Evolutionary conservation across 1,139 yeast genomes (phyloP), one percentile per base, ranked within the genome.

Genomic region (Hyphopichia wangnamkhiaoensis): DNA sequence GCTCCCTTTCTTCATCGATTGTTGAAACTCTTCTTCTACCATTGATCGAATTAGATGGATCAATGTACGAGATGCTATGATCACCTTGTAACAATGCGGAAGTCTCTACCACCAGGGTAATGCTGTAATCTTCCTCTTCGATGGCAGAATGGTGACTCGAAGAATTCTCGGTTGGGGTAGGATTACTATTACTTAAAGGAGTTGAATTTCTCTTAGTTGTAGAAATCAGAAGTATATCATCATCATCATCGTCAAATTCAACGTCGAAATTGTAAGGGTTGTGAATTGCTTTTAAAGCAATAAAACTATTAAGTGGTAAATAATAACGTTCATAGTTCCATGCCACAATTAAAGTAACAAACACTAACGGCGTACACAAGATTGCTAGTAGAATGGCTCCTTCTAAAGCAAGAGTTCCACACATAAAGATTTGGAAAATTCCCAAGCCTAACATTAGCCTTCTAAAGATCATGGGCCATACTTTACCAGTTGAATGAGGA

Each of bases 401-500:
- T 49, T 81, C 85, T 43, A 82, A 65, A 2, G 86, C 86, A 43
- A 82, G 61, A 0, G 87, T 79, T 26, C 88, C 88, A 54, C 82
- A 76, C 85, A 81, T 81, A 48, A 82, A 81, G 33, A 81, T 56
- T 53, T 82, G 87, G 52, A 82, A 87, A 10, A 88, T 61, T 14
- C 84, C 60, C 31, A 87, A 59, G 0, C 95, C 95, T 34, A 85
- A 59, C 37, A 84, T 77, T 3, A 87, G 75, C 46, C 96, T 69
- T 47, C 94, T 73, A 58, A 82, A 81, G 3, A 88, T 83, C 43
- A 86, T 66, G 1, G 94, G 91, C 95, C 95, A 87, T 0, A 87
- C 91, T 52, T 83, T 82, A 3, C 95, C 96, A 0, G 95, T 88
- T 0, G 94, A 84, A 59, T 88, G 96, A 36, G 89, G 95, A 4